Conservation (phyloP, 192 early-diverging fungal species). For the Mortierella hygrophila region DNA sequence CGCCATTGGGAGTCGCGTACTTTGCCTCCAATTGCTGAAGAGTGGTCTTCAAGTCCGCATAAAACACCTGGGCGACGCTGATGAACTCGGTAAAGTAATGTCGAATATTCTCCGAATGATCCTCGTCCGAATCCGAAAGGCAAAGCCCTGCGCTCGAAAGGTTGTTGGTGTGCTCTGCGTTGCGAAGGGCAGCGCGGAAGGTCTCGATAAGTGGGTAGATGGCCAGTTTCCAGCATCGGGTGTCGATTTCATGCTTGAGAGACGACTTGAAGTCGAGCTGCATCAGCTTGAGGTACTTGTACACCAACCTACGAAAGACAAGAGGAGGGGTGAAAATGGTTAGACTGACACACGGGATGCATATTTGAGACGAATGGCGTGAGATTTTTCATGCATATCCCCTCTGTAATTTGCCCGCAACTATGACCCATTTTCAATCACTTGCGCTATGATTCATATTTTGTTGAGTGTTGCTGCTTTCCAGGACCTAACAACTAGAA, state of each 20-base stretch:
- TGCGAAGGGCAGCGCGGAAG: conserved; percentile 61
- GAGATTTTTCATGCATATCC: conserved; percentile 5
- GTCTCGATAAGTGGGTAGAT: conserved; percentile 66
- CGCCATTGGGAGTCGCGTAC: conserved; percentile 13
- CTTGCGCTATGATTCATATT: conserved; percentile 8
- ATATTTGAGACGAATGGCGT: background rate
- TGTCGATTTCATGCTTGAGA: conserved; percentile 66
- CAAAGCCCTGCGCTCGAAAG: conserved; percentile 1
- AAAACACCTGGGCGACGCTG: conserved; percentile 61
- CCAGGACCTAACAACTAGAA: background rate
- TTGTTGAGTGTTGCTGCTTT: background rate
- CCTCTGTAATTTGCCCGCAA: background rate
- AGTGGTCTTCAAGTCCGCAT: conserved; percentile 45
- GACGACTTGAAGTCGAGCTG: conserved; percentile 61
- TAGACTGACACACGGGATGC: background rate
- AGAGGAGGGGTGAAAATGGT: background rate
- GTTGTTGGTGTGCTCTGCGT: conserved; percentile 28
- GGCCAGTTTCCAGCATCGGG: conserved; percentile 67
- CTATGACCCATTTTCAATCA: conserved; percentile 1
- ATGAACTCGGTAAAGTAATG: conserved; percentile 60
- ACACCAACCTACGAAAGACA: conserved; percentile 44
- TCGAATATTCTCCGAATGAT: conserved; percentile 29
- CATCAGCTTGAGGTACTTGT: conserved; percentile 59
- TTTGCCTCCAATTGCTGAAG: conserved; percentile 50
- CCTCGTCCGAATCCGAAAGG: conserved; percentile 35